Conservation (phyloP, 257 asterid genomes). For the Salvia hispanica region DNA sequence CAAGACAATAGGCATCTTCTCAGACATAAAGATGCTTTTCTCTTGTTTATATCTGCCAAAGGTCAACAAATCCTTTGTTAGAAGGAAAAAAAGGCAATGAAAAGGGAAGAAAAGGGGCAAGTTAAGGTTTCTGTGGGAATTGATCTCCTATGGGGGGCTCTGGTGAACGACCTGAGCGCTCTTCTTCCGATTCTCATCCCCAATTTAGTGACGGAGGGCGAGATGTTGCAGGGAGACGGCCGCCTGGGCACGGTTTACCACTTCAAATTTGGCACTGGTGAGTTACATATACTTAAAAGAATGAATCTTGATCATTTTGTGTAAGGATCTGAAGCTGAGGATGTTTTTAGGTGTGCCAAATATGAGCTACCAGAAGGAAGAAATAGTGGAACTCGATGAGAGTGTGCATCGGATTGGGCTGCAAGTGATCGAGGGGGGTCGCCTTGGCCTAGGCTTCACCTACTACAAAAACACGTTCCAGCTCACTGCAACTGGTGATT, state of each 20-base stretch:
- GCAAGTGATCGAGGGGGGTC: constrained; percentile 23
- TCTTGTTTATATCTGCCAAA: constrained; percentile 8
- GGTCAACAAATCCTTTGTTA: background rate
- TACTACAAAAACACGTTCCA: constrained; percentile 5
- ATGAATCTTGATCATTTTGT: background rate
- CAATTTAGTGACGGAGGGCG: background rate
- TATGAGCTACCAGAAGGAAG: constrained; percentile 29
- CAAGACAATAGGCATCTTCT: constrained; percentile 15
- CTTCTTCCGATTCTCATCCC: constrained; percentile 7
- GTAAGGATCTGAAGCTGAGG: background rate
- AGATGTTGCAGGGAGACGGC: constrained; percentile 15
- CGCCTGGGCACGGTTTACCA: constrained; percentile 1
- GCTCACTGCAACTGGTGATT: constrained; percentile 6
- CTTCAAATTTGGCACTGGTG: constrained; percentile 29
- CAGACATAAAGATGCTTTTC: constrained; percentile 23
- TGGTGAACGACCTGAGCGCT: background rate
- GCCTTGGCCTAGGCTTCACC: constrained; percentile 13
- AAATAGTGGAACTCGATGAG: constrained; percentile 26
- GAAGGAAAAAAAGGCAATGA: constrained; percentile 1
- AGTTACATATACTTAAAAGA: background rate
- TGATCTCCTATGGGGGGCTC: constrained; percentile 14
- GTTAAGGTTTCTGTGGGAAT: constrained; percentile 3
- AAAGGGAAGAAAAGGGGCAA: constrained; percentile 26
- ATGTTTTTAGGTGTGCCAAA: constrained; percentile 18
- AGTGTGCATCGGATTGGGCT: constrained; percentile 24